Evolutionary conservation across 2,329 filamentous ascomycete species (phyloP), one percentile per base, ranked within the genome.

Genomic region (Cladophialophora carrionii): DNA sequence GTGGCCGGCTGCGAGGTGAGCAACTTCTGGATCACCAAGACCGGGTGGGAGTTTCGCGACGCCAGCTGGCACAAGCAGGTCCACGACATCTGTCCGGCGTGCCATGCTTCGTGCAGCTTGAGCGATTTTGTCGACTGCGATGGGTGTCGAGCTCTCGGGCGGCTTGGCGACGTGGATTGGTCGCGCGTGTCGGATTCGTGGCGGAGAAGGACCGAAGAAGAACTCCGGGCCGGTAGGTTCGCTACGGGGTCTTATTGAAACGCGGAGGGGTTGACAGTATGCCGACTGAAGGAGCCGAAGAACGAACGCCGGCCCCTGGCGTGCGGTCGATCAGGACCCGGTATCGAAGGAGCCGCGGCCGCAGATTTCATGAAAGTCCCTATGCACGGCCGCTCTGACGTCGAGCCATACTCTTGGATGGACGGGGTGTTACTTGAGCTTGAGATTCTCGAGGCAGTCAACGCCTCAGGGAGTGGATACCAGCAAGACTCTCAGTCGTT

Each of bases 151-250:
- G 69, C 69, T n/a, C 63, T 72, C 48, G 70, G 70, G 6, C 60
- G 70, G 58, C 56, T 72, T 9, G 70, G 70, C 24, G 69, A 72
- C 51, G 65, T 72, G 7, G 69, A 72, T 55, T 72, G 70, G 70
- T 51, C 67, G 8, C 59, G 68, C 49, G 67, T 71, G 7, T 58
- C 65, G 8, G 68, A 67, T 29, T 65, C 62, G 14, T 64, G 56
- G 61, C 55, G 66, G 54, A 63, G 68, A 59, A 63, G 66, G 34
- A 68, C 64, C 12, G 69, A 68, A 60, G 58, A 63, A 48, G 68
- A 68, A 52, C 52, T 68, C 17, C 53, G 65, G 52, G 65, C 65
- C 53, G 69, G 69, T 14, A 32, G 48, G 26, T 68, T 64, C n/a
- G 65, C 68, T 20, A 68, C 67, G 17, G 57, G 57, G 3, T 46